These are phyloP conservation scores for Panicum virgatum DNA, from an alignment of 202 grass and related monocot genomes.

Conservation along the genomic window DNA sequence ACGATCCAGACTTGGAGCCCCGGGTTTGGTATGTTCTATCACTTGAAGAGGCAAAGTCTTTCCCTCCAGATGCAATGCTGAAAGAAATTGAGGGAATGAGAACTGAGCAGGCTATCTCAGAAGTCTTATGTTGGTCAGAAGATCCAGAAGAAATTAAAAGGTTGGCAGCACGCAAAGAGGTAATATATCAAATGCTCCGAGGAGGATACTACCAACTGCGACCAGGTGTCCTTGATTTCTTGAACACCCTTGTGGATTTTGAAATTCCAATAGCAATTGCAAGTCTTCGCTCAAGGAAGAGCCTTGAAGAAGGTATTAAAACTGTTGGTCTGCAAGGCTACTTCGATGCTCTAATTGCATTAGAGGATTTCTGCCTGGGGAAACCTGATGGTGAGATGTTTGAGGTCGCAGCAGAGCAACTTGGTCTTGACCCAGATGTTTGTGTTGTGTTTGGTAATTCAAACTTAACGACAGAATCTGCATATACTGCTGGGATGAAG, in stretches of 20 bases:
- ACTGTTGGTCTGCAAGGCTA: constrained; percentile 65
- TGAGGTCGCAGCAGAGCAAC: constrained; percentile 50
- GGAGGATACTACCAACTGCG: constrained; percentile 47
- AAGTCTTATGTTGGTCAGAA: constrained; percentile 72
- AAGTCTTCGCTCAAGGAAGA: constrained; percentile 30
- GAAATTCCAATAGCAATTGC: constrained; percentile 62
- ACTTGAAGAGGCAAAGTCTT: constrained; percentile 61
- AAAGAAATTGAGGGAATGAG: constrained; percentile 71
- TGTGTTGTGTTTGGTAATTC: constrained; percentile 84
- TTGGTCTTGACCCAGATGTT: constrained; percentile 57
- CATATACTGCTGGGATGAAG: constrained; percentile 67
- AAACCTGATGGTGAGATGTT: constrained; percentile 77
- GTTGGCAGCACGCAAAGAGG: constrained; percentile 60
- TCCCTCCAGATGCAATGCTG: constrained; percentile 53
- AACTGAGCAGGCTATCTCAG: constrained; percentile 67
- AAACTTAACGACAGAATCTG: constrained; percentile 53
- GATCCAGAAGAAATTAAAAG: constrained; percentile 57
- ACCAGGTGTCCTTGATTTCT: constrained; percentile 58
- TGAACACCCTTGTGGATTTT: constrained; percentile 59
- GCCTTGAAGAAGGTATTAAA: constrained; percentile 65
- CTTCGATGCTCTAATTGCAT: constrained; percentile 60
- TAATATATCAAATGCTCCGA: constrained; percentile 51
- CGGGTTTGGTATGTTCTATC: constrained; percentile 67
- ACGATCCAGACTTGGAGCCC: constrained; percentile 64
- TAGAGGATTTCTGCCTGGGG: constrained; percentile 61